Evolutionary conservation across 2,329 filamentous ascomycete genomes (phyloP).

Genomic region (Beauveria caledonica): DNA sequence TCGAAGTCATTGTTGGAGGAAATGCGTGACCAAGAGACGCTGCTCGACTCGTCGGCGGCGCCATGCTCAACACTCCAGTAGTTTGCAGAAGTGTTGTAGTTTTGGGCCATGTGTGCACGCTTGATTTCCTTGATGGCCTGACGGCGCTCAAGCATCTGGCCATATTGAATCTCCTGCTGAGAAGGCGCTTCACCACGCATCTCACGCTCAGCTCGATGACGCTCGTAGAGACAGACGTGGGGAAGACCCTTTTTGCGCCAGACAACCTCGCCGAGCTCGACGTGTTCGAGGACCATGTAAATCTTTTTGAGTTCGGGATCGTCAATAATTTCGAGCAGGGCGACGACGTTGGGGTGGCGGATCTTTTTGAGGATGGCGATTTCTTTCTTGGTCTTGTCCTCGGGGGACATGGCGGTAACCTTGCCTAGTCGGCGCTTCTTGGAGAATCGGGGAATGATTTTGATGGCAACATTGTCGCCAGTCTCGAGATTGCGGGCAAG

Average conservation of each 20-base stretch:
- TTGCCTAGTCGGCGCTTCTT: slow-evolving; percentile 88
- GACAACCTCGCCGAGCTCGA: slow-evolving; percentile 85
- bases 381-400: slow-evolving; percentile 85
- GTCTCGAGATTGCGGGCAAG: slow-evolving; percentile 73
- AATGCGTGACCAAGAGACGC: slow-evolving; percentile 34
- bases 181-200: slow-evolving; percentile 51
- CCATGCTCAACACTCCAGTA: slow-evolving; percentile 84
- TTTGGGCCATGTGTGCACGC: slow-evolving; percentile 41
- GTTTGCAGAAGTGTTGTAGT: slow-evolving; percentile 47
- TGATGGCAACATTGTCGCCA: slow-evolving; percentile 82
- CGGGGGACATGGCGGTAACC: slow-evolving; percentile 55
- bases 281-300: slow-evolving; percentile 94
- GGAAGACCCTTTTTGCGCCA: slow-evolving; percentile 87
- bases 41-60: slow-evolving; percentile 44
- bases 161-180: slow-evolving; percentile 52
- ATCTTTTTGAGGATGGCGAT: slow-evolving; percentile 99
- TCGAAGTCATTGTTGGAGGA: slow-evolving; percentile 33
- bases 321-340: slow-evolving; percentile 92
- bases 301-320: slow-evolving; percentile 95
- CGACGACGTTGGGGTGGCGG: slow-evolving; percentile 92
- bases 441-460: slow-evolving; percentile 94
- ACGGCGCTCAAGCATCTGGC: slow-evolving; percentile 50
- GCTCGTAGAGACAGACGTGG: slow-evolving; percentile 76
- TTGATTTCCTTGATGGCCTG: slow-evolving; percentile 50
- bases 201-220: slow-evolving; percentile 68